These are phyloP conservation scores for Penicillium thymicola DNA, from an alignment of 2,329 filamentous ascomycete species.

Conservation along the genomic window DNA sequence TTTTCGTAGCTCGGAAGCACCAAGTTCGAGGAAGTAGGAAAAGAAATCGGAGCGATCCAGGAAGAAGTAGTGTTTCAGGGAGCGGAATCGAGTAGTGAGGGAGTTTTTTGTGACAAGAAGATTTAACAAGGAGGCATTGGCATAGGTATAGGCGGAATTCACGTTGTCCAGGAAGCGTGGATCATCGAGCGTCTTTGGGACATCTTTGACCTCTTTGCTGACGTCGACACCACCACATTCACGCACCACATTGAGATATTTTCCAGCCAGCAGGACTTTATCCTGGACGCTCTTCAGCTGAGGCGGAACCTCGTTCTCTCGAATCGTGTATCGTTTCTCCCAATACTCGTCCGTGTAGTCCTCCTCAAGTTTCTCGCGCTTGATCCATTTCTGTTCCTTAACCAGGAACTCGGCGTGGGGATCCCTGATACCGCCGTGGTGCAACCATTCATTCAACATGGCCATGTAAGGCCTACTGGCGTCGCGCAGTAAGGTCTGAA, in stretches of 20 bases:
- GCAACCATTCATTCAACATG: slow-evolving; percentile 98
- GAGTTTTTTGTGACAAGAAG: slow-evolving; percentile 90
- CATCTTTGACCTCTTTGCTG: slow-evolving; percentile 79
- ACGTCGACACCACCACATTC: slow-evolving; percentile 96
- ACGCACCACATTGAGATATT: slow-evolving; percentile 95
- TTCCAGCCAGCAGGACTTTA: slow-evolving; percentile 90
- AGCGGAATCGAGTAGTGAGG: slow-evolving; percentile 79
- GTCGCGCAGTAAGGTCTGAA: slow-evolving; percentile 80
- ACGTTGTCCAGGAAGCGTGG: slow-evolving; percentile 91
- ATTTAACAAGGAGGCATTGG: slow-evolving; percentile 88
- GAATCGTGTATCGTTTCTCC: slow-evolving; percentile 95
- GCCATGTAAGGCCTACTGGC: slow-evolving; percentile 92
- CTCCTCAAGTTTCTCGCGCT: slow-evolving; percentile 82
- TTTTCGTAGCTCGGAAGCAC: slow-evolving; percentile 84
- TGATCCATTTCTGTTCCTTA: slow-evolving; percentile 93
- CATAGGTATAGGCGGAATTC: slow-evolving; percentile 89
- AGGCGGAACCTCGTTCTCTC: slow-evolving; percentile 85
- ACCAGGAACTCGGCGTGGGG: slow-evolving; percentile 91
- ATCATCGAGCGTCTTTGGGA: slow-evolving; percentile 92
- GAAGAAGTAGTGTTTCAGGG: slow-evolving; percentile 98
- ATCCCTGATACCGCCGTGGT: slow-evolving; percentile 92
- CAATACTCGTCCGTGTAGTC: slow-evolving; percentile 99
- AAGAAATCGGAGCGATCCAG: slow-evolving; percentile 97
- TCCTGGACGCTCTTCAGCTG: slow-evolving; percentile 89
- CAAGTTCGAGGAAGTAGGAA: slow-evolving; percentile 92